Evolutionary conservation across 1,139 yeast genomes (phyloP).

Genomic region (Magnusiomyces paraingens): DNA sequence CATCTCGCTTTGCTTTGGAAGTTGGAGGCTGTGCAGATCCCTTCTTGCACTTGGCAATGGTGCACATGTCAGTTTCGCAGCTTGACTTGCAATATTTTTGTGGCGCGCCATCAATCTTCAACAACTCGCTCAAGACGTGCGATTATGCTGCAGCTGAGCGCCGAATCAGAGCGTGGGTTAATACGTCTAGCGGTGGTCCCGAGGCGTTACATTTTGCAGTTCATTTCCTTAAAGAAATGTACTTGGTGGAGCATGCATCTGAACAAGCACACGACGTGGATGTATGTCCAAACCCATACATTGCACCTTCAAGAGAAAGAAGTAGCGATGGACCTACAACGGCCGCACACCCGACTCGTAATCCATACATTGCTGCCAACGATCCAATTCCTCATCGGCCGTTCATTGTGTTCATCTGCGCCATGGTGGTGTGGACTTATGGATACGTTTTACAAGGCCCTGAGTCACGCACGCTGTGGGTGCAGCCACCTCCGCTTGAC

Average conservation of each 20-base stretch:
- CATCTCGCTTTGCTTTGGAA: slow-evolving; percentile 10
- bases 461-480: slow-evolving; percentile 35
- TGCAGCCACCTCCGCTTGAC: slow-evolving; percentile 5
- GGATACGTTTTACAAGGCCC: slow-evolving; percentile 51
- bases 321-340: not conserved
- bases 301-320: not conserved
- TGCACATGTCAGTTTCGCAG: slow-evolving; percentile 63
- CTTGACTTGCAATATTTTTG: slow-evolving; percentile 73
- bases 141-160: slow-evolving; percentile 47
- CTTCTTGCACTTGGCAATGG: slow-evolving; percentile 59
- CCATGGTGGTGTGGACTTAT: slow-evolving; percentile 54
- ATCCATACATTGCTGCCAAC: slow-evolving; percentile 40
- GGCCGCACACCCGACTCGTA: slow-evolving; percentile 17
- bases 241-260: slow-evolving; percentile 11
- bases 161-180: slow-evolving; percentile 44
- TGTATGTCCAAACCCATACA: slow-evolving; percentile 13
- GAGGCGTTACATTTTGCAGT: slow-evolving; percentile 28
- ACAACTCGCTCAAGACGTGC: slow-evolving; percentile 59
- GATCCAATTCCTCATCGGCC: slow-evolving; percentile 54
- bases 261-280: slow-evolving; percentile 1
- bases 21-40: slow-evolving; percentile 27
- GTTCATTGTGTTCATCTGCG: slow-evolving; percentile 47
- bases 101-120: slow-evolving; percentile 80
- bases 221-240: slow-evolving; percentile 27
- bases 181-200: slow-evolving; percentile 43